Conservation (phyloP, 352 stramenopile genomes). For the Pythium utonaiense region DNA sequence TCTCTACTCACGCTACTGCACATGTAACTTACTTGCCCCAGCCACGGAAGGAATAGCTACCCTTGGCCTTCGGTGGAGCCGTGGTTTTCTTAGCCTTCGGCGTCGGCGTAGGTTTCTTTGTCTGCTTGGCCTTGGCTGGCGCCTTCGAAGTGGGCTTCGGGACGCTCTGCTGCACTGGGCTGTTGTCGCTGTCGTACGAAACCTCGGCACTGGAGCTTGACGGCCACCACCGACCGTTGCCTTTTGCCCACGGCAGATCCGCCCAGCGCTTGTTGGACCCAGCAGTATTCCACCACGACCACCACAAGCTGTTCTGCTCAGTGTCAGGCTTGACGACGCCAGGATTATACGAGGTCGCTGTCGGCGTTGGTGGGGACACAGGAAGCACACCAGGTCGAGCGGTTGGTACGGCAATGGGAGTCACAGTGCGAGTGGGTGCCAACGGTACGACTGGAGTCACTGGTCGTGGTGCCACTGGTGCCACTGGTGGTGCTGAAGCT, state of each 20-base stretch:
- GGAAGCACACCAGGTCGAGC: not conserved
- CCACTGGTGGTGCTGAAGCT: too few relatives aligned
- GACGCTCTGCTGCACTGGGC: not conserved
- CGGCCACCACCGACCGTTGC: slow-evolving; percentile 15
- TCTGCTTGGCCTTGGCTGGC: not conserved
- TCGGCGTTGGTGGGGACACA: not conserved
- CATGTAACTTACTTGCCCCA: slow-evolving; percentile 2
- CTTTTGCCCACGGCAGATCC: slow-evolving; percentile 1
- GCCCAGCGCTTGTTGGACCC: slow-evolving; percentile 19
- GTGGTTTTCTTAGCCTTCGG: not conserved
- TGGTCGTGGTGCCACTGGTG: not conserved
- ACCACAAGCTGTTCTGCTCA: slow-evolving; percentile 8
- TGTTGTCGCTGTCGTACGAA: not conserved
- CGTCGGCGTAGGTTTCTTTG: not conserved
- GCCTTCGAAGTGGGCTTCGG: not conserved
- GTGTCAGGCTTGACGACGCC: slow-evolving; percentile 9
- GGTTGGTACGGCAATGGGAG: not conserved
- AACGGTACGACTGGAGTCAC: not conserved
- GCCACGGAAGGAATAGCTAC: slow-evolving; percentile 13
- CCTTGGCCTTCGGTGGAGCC: not conserved
- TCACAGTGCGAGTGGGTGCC: too few relatives aligned
- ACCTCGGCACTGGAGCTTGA: not conserved
- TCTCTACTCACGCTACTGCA: not conserved
- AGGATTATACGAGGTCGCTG: slow-evolving; percentile 1
- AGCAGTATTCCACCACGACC: slow-evolving; percentile 12